Evolutionary conservation across 805 yeast species (phyloP), one percentile per base, ranked within the genome.

Genomic region (Candida parachauliodes): DNA sequence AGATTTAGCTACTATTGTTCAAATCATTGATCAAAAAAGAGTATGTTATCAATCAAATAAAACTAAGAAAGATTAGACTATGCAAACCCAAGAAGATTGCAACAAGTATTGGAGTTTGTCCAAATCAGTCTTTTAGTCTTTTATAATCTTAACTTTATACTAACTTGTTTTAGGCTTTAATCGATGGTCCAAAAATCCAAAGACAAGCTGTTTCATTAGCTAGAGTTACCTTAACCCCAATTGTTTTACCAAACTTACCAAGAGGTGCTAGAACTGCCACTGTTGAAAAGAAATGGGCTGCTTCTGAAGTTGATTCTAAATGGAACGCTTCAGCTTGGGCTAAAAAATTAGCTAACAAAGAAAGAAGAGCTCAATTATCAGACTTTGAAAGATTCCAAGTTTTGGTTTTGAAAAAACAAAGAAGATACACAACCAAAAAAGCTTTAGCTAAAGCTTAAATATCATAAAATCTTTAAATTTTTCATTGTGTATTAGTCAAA

Each of bases 331-430:
- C 98, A 51, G 69, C 96, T 40, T 88, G 97, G 97, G 97, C 98
- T 65, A 86, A 91, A 85, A 89, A 88, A 80, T 83, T 93, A 62
- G 96, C 94, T 68, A 83, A 86, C 74, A 88, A 87, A 74, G 82
- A 84, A 73, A 87, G 82, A 74, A 87, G 98, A 81, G 73, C 94
- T 62, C 76, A 82, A 66, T 84, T 94, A 71, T 68, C 91, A 58
- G 99, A 93, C 76, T 93, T 93, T 63, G 96, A 93, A 80, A 89
- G 99, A 83, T 93, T 93, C 96, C 96, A 91, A 81, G 98, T 91
- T 59, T 68, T 85, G 72, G 94, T 88, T 60, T 81, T 88, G 71
- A 93, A 85, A 85, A 93, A 91, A 83, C 97, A 94, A 81, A 88
- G 87, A 77, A 85, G 88, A 77, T 83, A 72, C 70, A 86, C 88